phyloP scores from a whole-genome alignment of 257 asterid genomes.

The Craterostigma plantagineum region DNA sequence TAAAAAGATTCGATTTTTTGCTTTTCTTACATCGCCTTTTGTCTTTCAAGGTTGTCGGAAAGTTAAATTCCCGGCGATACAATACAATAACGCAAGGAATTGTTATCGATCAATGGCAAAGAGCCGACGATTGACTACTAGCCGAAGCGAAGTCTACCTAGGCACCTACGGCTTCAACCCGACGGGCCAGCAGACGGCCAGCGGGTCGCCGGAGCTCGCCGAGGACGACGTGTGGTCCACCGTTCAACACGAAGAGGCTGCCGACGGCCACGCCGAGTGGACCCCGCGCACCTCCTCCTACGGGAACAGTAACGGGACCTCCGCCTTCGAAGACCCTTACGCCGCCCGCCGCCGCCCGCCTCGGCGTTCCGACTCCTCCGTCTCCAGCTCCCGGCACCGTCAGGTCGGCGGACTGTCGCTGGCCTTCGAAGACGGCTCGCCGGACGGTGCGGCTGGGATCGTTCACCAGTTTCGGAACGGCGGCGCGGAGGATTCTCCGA shows the following conservation, averaged over 20 bases:
- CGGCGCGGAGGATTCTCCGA: conserved; percentile 17
- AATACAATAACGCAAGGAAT: no score
- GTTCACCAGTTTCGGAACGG: conserved; percentile 54
- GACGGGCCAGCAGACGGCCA: conserved; percentile 16
- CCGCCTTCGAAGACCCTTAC: conserved; percentile 17
- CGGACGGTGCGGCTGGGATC: conserved; percentile 32
- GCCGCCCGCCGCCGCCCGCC: conserved; percentile 14
- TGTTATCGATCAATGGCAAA: conserved; percentile 63
- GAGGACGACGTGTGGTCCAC: conserved; percentile 72
- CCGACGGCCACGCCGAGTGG: conserved; percentile 30
- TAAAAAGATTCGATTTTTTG: no score
- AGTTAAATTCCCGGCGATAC: no score
- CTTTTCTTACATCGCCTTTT: no score
- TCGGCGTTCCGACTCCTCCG: conserved; percentile 8
- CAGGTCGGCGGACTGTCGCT: conserved; percentile 52
- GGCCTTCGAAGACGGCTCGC: conserved; percentile 43
- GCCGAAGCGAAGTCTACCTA: conserved; percentile 43
- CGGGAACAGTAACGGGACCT: no score
- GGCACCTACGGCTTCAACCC: conserved; percentile 28
- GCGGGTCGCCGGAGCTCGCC: conserved; percentile 25
- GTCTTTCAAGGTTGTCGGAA: no score
- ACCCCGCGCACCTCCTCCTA: conserved; percentile 29
- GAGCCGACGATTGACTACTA: conserved; percentile 37
- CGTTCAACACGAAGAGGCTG: conserved; percentile 23
- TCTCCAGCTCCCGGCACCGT: conserved; percentile 9